These are phyloP conservation scores for Wickerhamomyces silvicola DNA, from an alignment of 805 yeast species.

Conservation along the genomic window DNA sequence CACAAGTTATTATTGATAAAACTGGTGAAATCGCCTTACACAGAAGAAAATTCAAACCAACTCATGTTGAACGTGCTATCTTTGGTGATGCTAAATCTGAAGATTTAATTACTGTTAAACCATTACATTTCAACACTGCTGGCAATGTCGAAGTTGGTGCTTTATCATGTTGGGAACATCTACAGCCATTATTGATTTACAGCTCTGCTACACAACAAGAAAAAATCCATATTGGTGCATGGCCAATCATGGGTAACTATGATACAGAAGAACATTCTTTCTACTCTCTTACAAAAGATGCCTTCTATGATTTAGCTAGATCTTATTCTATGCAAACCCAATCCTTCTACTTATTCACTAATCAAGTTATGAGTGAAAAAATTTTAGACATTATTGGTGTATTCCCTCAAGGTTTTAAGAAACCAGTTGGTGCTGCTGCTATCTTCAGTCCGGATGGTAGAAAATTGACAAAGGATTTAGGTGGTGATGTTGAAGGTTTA, in stretches of 20 bases:
- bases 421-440: conserved; percentile 4
- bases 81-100: conserved; percentile 16
- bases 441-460: conserved; percentile 20
- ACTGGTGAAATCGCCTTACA: conserved; percentile 6
- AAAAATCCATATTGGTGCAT: conserved; percentile 17
- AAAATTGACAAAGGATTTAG: conserved; percentile 9
- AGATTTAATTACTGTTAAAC: conserved; percentile 6
- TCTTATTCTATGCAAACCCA: conserved; percentile 5
- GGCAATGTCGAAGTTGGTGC: conserved; percentile 11
- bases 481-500: conserved; percentile 10
- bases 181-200: conserved; percentile 15
- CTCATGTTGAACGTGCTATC: conserved; percentile 18
- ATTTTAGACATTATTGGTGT: too few species aligned
- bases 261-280: too few species aligned
- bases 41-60: conserved; percentile 20
- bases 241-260: conserved; percentile 5
- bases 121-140: conserved; percentile 9
- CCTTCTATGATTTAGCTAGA: conserved; percentile 6
- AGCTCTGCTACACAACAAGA: conserved; percentile 13
- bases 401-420: too few species aligned
- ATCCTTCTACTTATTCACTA: conserved; percentile 4
- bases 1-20: conserved; percentile 6
- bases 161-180: conserved; percentile 20
- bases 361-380: conserved; percentile 10
- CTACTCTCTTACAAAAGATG: conserved; percentile 2